These are phyloP conservation scores for Vanrija sp. DNA, from an alignment of 1,284 basidiomycete genomes.

Conservation along the genomic window DNA sequence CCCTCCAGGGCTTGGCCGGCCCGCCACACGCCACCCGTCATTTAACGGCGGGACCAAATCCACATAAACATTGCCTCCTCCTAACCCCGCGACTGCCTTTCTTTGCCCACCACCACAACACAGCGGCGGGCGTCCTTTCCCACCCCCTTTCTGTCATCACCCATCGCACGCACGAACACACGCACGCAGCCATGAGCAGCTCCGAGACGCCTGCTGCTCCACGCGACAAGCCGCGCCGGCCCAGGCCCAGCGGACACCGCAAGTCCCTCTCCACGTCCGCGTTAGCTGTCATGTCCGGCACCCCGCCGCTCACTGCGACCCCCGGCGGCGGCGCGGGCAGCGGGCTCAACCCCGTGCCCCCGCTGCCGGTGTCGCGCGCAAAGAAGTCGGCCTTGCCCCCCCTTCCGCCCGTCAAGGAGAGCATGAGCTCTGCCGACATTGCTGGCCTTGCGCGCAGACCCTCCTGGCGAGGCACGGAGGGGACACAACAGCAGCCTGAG, in stretches of 20 bases:
- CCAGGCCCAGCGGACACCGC: constrained; percentile 19
- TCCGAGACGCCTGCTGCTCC: not conserved
- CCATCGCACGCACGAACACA: no score
- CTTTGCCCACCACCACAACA: not conserved
- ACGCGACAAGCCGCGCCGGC: not conserved
- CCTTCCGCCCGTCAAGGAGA: no score
- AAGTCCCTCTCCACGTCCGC: constrained; percentile 41
- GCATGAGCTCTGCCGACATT: not conserved
- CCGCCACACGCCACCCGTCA: no score
- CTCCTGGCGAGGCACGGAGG: not conserved
- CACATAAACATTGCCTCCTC: not conserved
- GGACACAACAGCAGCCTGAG: not conserved
- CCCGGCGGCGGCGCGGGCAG: no score
- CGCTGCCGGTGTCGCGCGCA: not conserved
- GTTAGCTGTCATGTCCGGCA: constrained; percentile 14
- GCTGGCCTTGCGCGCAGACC: constrained; percentile 10
- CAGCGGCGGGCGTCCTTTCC: not conserved
- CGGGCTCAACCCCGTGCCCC: no score
- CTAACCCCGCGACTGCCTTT: constrained; percentile 1
- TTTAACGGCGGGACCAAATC: not conserved
- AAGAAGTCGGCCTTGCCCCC: not conserved
- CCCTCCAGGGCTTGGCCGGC: no score
- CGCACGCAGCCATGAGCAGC: not conserved
- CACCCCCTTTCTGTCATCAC: not conserved
- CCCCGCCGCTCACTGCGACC: not conserved